phyloP scores from a whole-genome alignment of 2,329 filamentous ascomycete species.

The Fusarium sp. region DNA sequence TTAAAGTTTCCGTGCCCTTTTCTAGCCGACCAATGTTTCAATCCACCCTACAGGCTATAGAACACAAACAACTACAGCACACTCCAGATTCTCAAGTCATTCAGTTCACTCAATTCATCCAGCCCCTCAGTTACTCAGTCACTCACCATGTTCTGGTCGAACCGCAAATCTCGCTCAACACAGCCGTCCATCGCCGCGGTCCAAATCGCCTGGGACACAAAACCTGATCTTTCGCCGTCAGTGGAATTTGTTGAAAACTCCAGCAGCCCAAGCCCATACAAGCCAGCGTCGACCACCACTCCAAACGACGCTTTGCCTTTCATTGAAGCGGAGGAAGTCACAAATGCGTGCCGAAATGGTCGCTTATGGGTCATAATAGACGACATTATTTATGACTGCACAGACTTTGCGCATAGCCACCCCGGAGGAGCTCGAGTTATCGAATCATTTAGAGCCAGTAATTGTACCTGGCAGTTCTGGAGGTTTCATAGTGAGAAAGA shows the following conservation, averaged over 20 bases:
- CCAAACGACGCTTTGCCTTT: neutral
- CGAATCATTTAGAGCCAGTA: neutral
- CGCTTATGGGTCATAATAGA: neutral
- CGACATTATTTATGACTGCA: neutral
- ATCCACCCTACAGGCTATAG: neutral
- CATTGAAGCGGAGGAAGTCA: neutral
- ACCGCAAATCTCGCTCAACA: neutral
- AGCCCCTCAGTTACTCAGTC: neutral
- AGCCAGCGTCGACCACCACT: neutral
- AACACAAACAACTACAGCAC: neutral
- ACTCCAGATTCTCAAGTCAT: neutral
- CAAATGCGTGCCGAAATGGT: neutral
- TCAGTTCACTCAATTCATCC: neutral
- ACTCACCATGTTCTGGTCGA: constrained; percentile 16
- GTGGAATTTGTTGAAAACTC: neutral
- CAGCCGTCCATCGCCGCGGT: neutral
- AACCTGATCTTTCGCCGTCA: neutral
- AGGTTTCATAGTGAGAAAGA: constrained; percentile 20
- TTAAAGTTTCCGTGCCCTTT: neutral
- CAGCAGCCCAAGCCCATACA: neutral
- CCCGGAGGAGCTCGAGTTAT: constrained; percentile 2
- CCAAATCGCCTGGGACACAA: neutral
- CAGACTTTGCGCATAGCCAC: neutral
- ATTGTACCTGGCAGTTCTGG: constrained; percentile 30
- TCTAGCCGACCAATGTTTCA: neutral